phyloP scores from a whole-genome alignment of 768 basidiomycete genomes.

The Amyloporia xantha region DNA sequence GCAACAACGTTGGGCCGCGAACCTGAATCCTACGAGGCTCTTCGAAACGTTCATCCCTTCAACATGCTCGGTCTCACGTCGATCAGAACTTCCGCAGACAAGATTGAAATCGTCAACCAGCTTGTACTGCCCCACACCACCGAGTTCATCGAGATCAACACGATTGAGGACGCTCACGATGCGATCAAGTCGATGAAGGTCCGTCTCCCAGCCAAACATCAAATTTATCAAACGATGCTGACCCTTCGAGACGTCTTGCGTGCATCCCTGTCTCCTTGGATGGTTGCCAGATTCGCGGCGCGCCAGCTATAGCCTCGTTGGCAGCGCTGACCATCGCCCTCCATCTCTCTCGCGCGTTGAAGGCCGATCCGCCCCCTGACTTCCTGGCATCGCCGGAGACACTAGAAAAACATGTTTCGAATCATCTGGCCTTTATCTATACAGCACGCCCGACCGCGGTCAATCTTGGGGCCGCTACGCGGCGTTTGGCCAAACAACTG shows the following conservation, averaged over 20 bases:
- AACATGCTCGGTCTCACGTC: conserved; percentile 24
- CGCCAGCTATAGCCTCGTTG: conserved; percentile 91
- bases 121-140: conserved; percentile 74
- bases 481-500: conserved; percentile 56
- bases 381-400: conserved; percentile 48
- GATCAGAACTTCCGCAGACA: conserved; percentile 38
- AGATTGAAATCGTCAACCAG: conserved; percentile 87
- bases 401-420: conserved; percentile 49
- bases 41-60: too few species aligned
- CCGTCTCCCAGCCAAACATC: conserved; percentile 4
- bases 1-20: too few species aligned
- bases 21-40: too few species aligned
- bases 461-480: conserved; percentile 84
- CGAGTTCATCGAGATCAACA: conserved; percentile 57
- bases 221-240: too few species aligned
- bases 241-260: neutral
- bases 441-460: conserved; percentile 95
- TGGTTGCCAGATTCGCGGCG: conserved; percentile 65
- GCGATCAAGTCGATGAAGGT: conserved; percentile 98
- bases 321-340: conserved; percentile 75
- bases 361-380: conserved; percentile 38
- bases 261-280: neutral
- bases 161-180: conserved; percentile 79
- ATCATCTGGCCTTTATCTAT: conserved; percentile 64
- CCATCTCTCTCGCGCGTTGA: conserved; percentile 49